phyloP scores from a whole-genome alignment of 2,329 filamentous ascomycete species.

The Hypoxylon sp. region DNA sequence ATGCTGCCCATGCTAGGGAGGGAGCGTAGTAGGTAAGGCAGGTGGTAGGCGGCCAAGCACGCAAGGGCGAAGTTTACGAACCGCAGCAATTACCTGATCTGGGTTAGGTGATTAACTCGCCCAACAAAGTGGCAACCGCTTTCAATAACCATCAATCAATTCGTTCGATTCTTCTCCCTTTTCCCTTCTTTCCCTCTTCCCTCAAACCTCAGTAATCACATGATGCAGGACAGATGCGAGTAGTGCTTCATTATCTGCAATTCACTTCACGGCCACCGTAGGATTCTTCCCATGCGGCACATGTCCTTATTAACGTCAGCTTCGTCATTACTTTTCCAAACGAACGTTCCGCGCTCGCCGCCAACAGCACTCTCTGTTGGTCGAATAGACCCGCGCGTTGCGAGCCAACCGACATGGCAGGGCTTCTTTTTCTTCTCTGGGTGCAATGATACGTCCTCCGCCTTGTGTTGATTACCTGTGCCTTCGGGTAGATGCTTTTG shows the following conservation, averaged over 20 bases:
- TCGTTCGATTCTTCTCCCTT: conserved; percentile 1
- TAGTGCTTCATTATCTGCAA: conserved; percentile 36
- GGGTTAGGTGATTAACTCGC: conserved; percentile 30
- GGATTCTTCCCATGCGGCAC: conserved; percentile 43
- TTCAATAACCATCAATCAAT: conserved; percentile 5
- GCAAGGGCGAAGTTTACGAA: conserved; percentile 16
- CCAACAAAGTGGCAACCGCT: conserved; percentile 12
- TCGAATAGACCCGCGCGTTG: conserved; percentile 30
- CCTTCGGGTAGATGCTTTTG: conserved; percentile 48
- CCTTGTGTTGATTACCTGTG: conserved; percentile 43
- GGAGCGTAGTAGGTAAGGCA: not conserved
- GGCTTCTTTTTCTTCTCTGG: conserved; percentile 30
- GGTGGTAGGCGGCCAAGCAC: conserved; percentile 7
- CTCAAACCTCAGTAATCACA: conserved; percentile 38
- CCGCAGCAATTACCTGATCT: conserved; percentile 19
- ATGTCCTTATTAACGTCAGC: conserved; percentile 36
- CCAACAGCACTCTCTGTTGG: conserved; percentile 37
- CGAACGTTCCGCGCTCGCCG: conserved; percentile 26
- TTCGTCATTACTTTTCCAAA: conserved; percentile 14
- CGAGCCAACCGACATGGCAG: conserved; percentile 37
- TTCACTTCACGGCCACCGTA: conserved; percentile 24
- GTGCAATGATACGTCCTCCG: conserved; percentile 36
- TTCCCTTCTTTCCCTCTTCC: conserved; percentile 2
- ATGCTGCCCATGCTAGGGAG: conserved; percentile 2
- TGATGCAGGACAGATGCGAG: conserved; percentile 42